Evolutionary conservation across 2,329 filamentous ascomycete species (phyloP).

Genomic region (Nothophoma quercina): DNA sequence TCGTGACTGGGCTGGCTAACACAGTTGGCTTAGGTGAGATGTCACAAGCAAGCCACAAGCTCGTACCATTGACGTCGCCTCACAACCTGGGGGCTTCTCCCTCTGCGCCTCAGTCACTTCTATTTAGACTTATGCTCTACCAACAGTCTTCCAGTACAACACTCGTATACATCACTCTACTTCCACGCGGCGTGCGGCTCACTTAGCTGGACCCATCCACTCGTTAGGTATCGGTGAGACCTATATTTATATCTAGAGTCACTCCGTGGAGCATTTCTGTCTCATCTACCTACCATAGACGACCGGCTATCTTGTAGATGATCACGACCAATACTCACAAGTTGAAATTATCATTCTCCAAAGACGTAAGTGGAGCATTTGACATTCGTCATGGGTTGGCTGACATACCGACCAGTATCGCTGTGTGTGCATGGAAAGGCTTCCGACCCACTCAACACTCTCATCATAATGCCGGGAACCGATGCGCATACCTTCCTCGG

Average conservation of each 20-base stretch:
- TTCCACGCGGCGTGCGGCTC: background rate
- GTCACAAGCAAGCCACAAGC: conserved; percentile 12
- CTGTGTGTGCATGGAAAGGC: background rate
- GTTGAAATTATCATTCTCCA: too few species aligned
- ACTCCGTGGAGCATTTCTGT: too few species aligned
- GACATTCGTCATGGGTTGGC: background rate
- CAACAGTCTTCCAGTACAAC: background rate
- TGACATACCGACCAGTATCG: background rate
- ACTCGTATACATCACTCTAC: background rate
- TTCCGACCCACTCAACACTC: too few species aligned
- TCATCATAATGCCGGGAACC: background rate
- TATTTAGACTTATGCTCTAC: conserved; percentile 3
- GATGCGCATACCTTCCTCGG: background rate
- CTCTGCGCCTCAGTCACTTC: background rate
- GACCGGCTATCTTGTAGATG: too few species aligned
- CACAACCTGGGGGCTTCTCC: background rate
- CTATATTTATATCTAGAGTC: too few species aligned
- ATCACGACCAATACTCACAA: too few species aligned
- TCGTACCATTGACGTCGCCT: background rate
- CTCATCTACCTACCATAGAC: too few species aligned
- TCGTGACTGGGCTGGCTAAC: background rate
- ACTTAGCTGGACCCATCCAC: background rate
- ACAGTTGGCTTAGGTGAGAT: conserved; percentile 10
- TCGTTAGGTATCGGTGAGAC: background rate
- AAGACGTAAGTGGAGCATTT: too few species aligned